These are phyloP conservation scores for Stromatinia cepivora DNA, from an alignment of 2,329 filamentous ascomycete genomes.

Conservation along the genomic window DNA sequence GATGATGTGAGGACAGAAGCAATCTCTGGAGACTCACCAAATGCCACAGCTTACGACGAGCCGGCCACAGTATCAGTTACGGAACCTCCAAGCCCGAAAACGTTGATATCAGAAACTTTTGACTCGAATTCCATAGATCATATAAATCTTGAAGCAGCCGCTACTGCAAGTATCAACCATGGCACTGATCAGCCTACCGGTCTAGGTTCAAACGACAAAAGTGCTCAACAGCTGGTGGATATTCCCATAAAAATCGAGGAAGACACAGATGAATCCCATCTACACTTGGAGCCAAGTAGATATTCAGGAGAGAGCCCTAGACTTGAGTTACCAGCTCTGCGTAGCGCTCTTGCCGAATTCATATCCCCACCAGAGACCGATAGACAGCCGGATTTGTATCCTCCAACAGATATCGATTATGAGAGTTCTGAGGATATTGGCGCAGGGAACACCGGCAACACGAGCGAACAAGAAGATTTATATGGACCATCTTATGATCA, in stretches of 20 bases:
- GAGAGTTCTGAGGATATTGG: conserved; percentile 38
- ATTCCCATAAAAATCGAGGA: conserved; percentile 19
- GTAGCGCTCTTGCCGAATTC: conserved; percentile 33
- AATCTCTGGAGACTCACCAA: neutral
- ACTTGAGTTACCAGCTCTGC: conserved; percentile 34
- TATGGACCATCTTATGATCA: conserved; percentile 30
- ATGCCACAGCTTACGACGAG: neutral
- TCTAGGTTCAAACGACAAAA: conserved; percentile 6
- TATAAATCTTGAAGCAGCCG: neutral
- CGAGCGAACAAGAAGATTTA: conserved; percentile 27
- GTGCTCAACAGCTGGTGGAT: conserved; percentile 5
- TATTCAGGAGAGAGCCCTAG: conserved; percentile 26
- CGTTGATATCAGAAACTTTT: neutral
- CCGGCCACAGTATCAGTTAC: neutral
- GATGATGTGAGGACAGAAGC: conserved; percentile 28
- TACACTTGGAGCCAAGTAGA: neutral
- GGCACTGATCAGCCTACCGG: neutral
- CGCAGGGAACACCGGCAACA: conserved; percentile 23
- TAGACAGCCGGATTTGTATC: conserved; percentile 32
- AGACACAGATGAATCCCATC: neutral
- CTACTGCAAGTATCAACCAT: neutral
- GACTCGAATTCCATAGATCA: neutral
- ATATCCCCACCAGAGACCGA: conserved; percentile 30
- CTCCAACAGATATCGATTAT: conserved; percentile 40
- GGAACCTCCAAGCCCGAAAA: neutral